Percentiles rank a stretch among this genome's conserved stretches.
phyloP scores from a whole-genome alignment of 2,329 filamentous ascomycete genomes.

The Ophiostoma sp. region DNA sequence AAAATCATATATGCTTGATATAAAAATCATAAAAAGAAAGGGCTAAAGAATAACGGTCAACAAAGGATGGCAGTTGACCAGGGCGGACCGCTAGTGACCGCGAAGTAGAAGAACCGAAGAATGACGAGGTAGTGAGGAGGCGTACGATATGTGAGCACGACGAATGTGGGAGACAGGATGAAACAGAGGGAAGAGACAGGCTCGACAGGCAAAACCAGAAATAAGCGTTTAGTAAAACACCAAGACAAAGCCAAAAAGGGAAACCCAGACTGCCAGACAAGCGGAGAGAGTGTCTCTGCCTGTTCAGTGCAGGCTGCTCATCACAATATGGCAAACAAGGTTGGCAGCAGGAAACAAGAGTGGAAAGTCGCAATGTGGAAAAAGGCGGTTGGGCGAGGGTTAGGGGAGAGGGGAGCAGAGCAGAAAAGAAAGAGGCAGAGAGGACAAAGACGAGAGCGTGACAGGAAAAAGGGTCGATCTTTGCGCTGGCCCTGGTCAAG shows the following conservation, averaged over 20 bases:
- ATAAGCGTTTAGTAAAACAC: neutral
- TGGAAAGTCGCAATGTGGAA: neutral
- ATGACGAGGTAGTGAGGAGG: neutral
- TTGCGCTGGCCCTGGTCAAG: neutral
- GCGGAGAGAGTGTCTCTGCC: neutral
- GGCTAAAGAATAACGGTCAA: neutral
- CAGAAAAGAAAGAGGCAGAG: neutral
- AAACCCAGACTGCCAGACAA: neutral
- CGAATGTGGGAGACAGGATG: neutral
- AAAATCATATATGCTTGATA: neutral
- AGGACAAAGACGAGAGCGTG: constrained; percentile 1
- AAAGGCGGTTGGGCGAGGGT: neutral
- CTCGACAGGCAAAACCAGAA: too few relatives aligned
- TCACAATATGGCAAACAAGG: constrained; percentile 11
- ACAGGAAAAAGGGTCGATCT: neutral
- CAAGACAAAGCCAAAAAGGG: neutral
- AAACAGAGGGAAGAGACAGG: neutral
- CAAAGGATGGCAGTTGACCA: neutral
- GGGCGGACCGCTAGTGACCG: constrained; percentile 9
- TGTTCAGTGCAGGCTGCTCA: neutral
- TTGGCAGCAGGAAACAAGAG: constrained; percentile 5
- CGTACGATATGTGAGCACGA: too few relatives aligned
- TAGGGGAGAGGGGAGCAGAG: neutral
- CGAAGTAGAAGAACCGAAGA: constrained; percentile 3
- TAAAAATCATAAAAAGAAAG: neutral